These are phyloP conservation scores for Fusarium tupiense DNA, from an alignment of 2,329 filamentous ascomycete genomes.

Conservation along the genomic window DNA sequence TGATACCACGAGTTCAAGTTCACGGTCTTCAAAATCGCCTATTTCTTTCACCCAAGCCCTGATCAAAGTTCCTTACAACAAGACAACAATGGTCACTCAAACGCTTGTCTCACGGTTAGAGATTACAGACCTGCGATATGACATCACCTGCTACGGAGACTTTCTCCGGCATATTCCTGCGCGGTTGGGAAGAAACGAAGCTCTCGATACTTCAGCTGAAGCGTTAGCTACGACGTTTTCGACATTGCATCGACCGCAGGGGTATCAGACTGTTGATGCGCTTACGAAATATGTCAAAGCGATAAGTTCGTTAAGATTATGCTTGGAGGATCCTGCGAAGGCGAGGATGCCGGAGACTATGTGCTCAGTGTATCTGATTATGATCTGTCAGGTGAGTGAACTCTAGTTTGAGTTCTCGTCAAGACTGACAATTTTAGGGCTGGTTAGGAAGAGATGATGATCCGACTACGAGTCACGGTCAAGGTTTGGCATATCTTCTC, in stretches of 20 bases:
- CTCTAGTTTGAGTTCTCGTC: no score
- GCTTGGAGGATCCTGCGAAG: constrained; percentile 42
- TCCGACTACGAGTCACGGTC: constrained; percentile 43
- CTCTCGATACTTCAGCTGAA: constrained; percentile 53
- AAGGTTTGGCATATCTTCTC: constrained; percentile 47
- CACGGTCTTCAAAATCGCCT: not conserved
- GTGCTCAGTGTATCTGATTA: constrained; percentile 51
- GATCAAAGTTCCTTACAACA: constrained; percentile 45
- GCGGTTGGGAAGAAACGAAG: constrained; percentile 56
- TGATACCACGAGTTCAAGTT: not conserved
- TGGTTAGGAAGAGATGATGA: constrained; percentile 46
- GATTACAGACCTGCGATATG: constrained; percentile 56
- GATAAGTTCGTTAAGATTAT: constrained; percentile 41
- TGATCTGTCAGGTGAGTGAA: constrained; percentile 48
- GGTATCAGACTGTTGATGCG: constrained; percentile 31
- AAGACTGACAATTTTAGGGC: constrained; percentile 32
- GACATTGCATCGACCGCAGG: constrained; percentile 30
- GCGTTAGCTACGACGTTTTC: constrained; percentile 44
- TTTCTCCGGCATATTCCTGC: constrained; percentile 57
- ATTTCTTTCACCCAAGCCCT: constrained; percentile 5
- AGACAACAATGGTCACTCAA: constrained; percentile 37
- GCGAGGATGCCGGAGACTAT: constrained; percentile 47
- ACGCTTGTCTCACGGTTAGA: constrained; percentile 47
- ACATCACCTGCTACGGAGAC: constrained; percentile 57
- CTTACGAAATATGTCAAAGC: constrained; percentile 47